Evolutionary conservation across 2,329 filamentous ascomycete species (phyloP).

Genomic region (Paecilomyces dactylethromorphus): DNA sequence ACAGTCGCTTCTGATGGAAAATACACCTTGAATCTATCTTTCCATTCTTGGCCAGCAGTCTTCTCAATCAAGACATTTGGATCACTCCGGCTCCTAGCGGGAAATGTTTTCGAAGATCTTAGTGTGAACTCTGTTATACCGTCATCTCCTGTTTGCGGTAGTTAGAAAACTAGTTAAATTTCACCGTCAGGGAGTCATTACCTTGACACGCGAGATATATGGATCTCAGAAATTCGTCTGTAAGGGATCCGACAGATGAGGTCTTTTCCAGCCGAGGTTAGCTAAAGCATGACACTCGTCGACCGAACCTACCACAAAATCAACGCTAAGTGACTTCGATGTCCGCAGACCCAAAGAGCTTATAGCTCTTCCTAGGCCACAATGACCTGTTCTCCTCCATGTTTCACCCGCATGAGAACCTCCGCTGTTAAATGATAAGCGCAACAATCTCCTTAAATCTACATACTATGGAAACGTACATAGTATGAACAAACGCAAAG

Average conservation of each 20-base stretch:
- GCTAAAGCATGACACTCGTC: constrained; percentile 2
- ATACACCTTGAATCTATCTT: constrained; percentile 62
- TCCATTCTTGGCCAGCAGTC: constrained; percentile 30
- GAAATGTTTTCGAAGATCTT: constrained; percentile 23
- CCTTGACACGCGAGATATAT: constrained; percentile 56
- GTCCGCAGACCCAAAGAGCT: constrained; percentile 55
- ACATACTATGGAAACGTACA: constrained; percentile 49
- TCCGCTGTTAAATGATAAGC: constrained; percentile 38
- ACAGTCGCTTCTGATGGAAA: constrained; percentile 74
- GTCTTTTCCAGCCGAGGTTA: constrained; percentile 42
- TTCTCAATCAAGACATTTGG: constrained; percentile 35
- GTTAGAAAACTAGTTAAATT: neutral
- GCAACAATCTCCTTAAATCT: constrained; percentile 2
- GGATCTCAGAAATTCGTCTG: constrained; percentile 56
- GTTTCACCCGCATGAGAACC: constrained; percentile 48
- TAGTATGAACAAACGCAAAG: constrained; percentile 77
- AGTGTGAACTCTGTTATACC: constrained; percentile 38
- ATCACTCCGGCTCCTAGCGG: constrained; percentile 27
- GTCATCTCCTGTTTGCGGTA: constrained; percentile 35
- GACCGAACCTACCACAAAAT: constrained; percentile 58
- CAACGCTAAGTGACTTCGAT: constrained; percentile 54
- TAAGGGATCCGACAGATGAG: constrained; percentile 75
- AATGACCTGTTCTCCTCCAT: constrained; percentile 58
- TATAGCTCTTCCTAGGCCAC: constrained; percentile 65
- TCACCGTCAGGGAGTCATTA: constrained; percentile 12